These are phyloP conservation scores for Tuber indicum DNA, from an alignment of 495 filamentous ascomycete species.

Conservation along the genomic window DNA sequence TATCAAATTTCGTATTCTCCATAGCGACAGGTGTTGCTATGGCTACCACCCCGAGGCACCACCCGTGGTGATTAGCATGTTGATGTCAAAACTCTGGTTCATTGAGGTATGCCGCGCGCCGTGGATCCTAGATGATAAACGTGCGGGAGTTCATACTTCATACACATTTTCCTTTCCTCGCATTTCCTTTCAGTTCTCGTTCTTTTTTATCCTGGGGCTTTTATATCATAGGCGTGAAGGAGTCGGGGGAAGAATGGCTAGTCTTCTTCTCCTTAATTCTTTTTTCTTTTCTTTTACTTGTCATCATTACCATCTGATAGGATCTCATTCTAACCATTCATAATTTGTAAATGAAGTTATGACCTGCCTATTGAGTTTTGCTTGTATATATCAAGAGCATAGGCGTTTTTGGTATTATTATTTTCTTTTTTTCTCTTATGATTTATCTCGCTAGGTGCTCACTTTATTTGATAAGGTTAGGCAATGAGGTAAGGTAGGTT, in stretches of 20 bases:
- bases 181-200: neutral
- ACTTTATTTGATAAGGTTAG: neutral
- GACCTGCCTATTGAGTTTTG: neutral
- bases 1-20: neutral
- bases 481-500: neutral
- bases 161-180: neutral
- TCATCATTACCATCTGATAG: neutral
- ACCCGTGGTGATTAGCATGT: neutral
- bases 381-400: neutral
- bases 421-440: neutral
- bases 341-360: constrained; percentile 5
- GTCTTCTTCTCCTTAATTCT: neutral
- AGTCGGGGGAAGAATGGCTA: neutral
- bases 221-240: constrained; percentile 4
- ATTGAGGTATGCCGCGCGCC: neutral
- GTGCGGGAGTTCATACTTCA: neutral
- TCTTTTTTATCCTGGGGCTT: neutral
- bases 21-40: neutral
- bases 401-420: neutral
- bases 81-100: neutral
- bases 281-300: neutral
- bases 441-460: neutral
- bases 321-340: neutral
- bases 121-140: neutral
- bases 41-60: neutral